phyloP scores from a whole-genome alignment of 768 basidiomycete genomes.

The Lactarius pseudohatsudake region DNA sequence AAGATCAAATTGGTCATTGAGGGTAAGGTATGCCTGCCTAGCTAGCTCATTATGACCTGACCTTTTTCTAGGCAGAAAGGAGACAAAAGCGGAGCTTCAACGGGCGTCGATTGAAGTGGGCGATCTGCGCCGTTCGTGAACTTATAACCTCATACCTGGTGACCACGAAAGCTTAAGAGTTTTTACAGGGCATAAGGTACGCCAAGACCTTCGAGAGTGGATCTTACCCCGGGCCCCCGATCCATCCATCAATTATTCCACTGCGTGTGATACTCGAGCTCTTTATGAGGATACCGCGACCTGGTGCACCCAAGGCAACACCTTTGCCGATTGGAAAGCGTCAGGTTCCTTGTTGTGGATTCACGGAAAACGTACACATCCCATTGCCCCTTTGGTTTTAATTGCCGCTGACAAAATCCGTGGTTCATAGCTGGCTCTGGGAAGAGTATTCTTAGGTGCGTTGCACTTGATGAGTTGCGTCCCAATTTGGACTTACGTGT shows the following conservation, averaged over 20 bases:
- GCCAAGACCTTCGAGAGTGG: background rate
- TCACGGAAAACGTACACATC: background rate
- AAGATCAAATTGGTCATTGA: background rate
- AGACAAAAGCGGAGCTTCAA: background rate
- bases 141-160: too few relatives aligned
- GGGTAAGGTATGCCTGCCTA: background rate
- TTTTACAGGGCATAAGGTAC: background rate
- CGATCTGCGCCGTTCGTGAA: background rate
- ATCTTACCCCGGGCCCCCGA: background rate
- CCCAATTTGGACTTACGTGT: background rate
- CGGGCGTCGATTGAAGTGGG: background rate
- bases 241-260: background rate
- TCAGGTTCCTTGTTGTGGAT: conserved; percentile 6
- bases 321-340: conserved; percentile 1
- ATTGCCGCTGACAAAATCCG: background rate
- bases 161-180: background rate
- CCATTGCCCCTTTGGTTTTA: background rate
- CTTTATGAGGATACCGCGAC: background rate
- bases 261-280: background rate
- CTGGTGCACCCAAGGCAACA: background rate
- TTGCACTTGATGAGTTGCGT: background rate
- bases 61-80: background rate
- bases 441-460: conserved; percentile 12
- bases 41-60: background rate
- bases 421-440: conserved; percentile 12